Base-by-base conservation (phyloP, 176 grass and related monocot genomes). In the Hordeum marinum region DNA sequence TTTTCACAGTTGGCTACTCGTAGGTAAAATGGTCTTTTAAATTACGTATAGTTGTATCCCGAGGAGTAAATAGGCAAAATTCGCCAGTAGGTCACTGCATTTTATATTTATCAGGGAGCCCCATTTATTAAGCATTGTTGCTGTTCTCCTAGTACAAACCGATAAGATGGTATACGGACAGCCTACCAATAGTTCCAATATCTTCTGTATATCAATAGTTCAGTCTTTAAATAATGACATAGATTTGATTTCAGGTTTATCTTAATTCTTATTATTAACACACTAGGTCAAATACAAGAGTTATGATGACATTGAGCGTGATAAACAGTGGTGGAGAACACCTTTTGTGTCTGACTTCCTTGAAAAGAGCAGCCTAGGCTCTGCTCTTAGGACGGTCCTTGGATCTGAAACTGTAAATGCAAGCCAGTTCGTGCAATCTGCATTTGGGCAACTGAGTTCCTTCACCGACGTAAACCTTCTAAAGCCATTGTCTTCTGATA, bases 401-500 rank as follows among this genome's bases (percentile, higher is more conserved):
- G 95, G 95, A 55, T 95, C 95, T 80, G 95, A 98, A 26, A 88
- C 91, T 88, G 82, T 95, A 89, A 98, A 95, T 78, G 93, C 86
- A 45, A 98, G 90, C 86, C 93, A 95, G 68, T 98, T 98, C 65
- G 95, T 93, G 52, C 77, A 98, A 58, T 95, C 92, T 84, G 89
- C 95, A 70, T 98, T 98, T 80, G 95, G 95, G 72, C 95, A 98
- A 68, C 79, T 98, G 63, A 95, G 85, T 87, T 83, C 85, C 71
- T 90, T 98, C 45, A 90, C 65, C 31, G 87, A 91, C 73, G 84
- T 59, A 12, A 90, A 92, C 42, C 76, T 93, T 88, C 80, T 85
- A 83, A 93, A 90, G 55, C 76, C 87, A 77, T 68, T 65, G 25
- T 83, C 87, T 77, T 83, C 80, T 78, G 82, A 88, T 70, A 88